phyloP scores from a whole-genome alignment of 1,284 basidiomycete species.

The Malassezia equina region DNA sequence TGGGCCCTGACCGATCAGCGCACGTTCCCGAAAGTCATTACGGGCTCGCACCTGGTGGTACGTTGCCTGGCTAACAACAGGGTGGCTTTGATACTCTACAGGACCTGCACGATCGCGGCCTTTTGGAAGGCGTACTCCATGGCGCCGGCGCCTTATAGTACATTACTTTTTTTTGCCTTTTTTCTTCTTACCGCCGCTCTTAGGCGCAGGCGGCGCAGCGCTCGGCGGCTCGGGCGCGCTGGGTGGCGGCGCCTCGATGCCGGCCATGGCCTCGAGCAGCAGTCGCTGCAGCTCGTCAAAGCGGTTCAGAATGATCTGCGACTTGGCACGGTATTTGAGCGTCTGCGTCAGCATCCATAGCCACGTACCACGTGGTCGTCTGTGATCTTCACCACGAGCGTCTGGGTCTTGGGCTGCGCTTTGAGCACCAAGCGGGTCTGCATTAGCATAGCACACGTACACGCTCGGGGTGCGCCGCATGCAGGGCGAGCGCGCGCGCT shows the following conservation, averaged over 20 bases:
- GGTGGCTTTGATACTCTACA: conserved; percentile 13
- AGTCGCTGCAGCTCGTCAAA: conserved; percentile 78
- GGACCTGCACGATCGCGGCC: conserved; percentile 4
- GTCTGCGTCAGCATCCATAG: conserved; percentile 13
- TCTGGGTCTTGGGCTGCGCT: conserved; percentile 10
- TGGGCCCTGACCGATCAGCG: conserved; percentile 10
- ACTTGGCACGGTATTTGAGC: conserved; percentile 84
- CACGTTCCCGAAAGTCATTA: conserved; percentile 15
- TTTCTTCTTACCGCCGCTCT: conserved; percentile 15
- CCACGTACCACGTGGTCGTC: conserved; percentile 5
- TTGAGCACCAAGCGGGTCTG: conserved; percentile 13
- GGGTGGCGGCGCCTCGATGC: background rate
- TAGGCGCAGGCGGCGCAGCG: background rate
- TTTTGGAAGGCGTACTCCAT: conserved; percentile 9
- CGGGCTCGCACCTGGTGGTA: conserved; percentile 5
- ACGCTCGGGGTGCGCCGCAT: conserved; percentile 3
- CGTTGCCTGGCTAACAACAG: conserved; percentile 4
- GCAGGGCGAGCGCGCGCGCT: conserved; percentile 10
- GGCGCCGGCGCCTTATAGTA: conserved; percentile 10
- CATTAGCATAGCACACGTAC: background rate
- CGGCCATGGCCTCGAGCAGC: conserved; percentile 64
- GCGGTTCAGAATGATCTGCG: conserved; percentile 82
- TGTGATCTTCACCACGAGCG: conserved; percentile 9
- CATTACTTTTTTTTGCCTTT: conserved; percentile 18
- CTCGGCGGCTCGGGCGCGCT: background rate